Conservation (phyloP, 495 filamentous ascomycete genomes). For the Chlorociboria aeruginascens region DNA sequence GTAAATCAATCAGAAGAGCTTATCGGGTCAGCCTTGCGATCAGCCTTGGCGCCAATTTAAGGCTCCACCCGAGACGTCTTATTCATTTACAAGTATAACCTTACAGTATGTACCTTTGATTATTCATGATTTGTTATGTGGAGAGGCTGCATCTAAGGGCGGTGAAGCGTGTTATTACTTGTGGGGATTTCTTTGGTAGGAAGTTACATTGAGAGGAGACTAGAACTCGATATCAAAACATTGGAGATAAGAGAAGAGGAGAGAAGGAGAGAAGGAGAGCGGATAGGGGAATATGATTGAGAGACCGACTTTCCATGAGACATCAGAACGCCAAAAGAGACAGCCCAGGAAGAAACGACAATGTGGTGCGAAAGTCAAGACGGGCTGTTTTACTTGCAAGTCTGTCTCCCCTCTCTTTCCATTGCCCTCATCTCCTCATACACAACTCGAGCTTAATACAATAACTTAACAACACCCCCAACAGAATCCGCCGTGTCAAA, state of each 20-base stretch:
- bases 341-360: not conserved
- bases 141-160: no score
- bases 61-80: no score
- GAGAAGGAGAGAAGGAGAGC: not conserved
- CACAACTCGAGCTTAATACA: not conserved
- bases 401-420: not conserved
- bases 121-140: no score
- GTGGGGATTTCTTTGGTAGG: no score
- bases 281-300: not conserved
- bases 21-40: no score
- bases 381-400: constrained; percentile 16
- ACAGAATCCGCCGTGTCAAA: constrained; percentile 29
- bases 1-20: no score
- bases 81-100: no score
- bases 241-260: not conserved
- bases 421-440: not conserved
- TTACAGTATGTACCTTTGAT: no score
- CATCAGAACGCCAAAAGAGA: not conserved
- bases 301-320: not conserved
- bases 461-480: constrained; percentile 1
- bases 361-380: constrained; percentile 9
- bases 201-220: not conserved
- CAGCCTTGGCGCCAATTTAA: no score
- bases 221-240: not conserved
- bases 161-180: no score